Evolutionary conservation across 768 basidiomycete species (phyloP).

Genomic region (Kwoniella shandongensis): DNA sequence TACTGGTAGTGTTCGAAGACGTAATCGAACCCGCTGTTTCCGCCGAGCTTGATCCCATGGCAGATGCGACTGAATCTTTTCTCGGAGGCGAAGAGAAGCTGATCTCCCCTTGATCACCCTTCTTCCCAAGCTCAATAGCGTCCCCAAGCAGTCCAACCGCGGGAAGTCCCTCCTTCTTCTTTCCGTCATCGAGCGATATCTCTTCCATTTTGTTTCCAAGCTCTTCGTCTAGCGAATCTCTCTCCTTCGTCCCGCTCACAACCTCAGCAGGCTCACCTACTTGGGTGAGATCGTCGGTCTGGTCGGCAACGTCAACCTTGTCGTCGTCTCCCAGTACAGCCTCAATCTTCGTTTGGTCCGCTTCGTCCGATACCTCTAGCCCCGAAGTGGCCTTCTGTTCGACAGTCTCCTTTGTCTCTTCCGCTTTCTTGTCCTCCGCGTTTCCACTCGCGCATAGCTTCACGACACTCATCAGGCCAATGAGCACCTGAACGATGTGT

Average conservation of each 20-base stretch:
- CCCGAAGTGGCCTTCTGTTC: neutral
- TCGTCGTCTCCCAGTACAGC: neutral
- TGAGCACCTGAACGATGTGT: slow-evolving; percentile 29
- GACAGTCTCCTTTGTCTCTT: neutral
- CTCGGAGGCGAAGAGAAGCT: no score
- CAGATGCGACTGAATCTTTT: no score
- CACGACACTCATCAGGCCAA: slow-evolving; percentile 38
- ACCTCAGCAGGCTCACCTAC: no score
- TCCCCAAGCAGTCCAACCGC: neutral
- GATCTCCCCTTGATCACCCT: neutral
- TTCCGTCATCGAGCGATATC: neutral
- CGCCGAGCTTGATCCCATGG: no score
- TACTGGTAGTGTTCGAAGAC: neutral
- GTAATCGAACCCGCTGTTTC: neutral
- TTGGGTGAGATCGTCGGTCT: neutral
- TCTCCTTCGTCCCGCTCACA: no score
- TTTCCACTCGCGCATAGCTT: slow-evolving; percentile 21
- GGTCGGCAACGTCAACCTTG: neutral
- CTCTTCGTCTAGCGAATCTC: neutral
- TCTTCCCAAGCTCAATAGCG: neutral
- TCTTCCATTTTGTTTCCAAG: slow-evolving; percentile 14
- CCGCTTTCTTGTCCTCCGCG: neutral
- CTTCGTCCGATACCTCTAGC: slow-evolving; percentile 1
- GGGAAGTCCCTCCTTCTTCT: neutral
- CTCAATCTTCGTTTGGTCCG: slow-evolving; percentile 2